Evolutionary conservation across 2,329 filamentous ascomycete species (phyloP), one percentile per base, ranked within the genome.

Genomic region (Drechslerella dactyloides): DNA sequence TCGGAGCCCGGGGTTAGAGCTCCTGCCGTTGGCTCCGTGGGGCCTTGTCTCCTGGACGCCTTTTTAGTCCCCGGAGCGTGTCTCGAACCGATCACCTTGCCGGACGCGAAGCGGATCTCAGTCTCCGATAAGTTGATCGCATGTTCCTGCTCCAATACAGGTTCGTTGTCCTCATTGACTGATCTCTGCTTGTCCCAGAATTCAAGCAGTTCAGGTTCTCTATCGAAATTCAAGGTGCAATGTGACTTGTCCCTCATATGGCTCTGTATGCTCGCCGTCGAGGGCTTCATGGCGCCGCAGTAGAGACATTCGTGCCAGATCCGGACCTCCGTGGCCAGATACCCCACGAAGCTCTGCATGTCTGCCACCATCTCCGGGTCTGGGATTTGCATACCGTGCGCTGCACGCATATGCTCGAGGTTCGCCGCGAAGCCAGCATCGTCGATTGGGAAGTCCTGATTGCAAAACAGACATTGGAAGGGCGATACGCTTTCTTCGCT

Each of bases 201-300:
- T 23, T 79, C 79, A 3, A 77, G 72, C 10, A 80, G 73, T 53
- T 79, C 79, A 0, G 77, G 74, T 59, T 79, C 78, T 4, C 59
- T 50, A 8, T 78, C 74, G n/a, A 79, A 24, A 42, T 79, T 78
- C 40, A 80, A 66, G 50, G 76, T 73, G 66, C 78, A 80, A 55
- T 80, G 79, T 6, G 75, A 75, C 62, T 78, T 80, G 53, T 80
- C 78, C 27, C 76, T 62, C 79, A 80, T 80, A 61, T 80, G 79
- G 21, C 64, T 77, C 74, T 78, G 78, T n/a, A 79, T 73, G 23
- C 76, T 73, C 2, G 60, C 37, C 6, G 75, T 72, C 2, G 77
- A 76, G 30, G 52, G 58, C 60, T 77, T 78, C 35, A 68, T 74
- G 10, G 69, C 51, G 37, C 78, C 78, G 59, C 79, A 80, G 73